phyloP scores from a whole-genome alignment of 1,284 basidiomycete genomes.

The Agroathelia rolfsii region DNA sequence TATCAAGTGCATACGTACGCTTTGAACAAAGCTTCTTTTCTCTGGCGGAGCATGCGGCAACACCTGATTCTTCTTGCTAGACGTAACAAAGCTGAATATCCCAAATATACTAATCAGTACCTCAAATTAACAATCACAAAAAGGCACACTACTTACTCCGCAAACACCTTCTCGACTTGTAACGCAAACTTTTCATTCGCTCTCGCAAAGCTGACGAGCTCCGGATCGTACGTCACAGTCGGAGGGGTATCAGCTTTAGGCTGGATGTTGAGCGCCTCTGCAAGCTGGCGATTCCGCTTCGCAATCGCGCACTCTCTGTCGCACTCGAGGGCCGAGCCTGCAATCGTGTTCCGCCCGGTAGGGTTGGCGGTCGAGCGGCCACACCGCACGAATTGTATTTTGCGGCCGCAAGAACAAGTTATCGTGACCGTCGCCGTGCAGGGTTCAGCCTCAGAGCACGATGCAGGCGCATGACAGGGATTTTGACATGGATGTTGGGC shows the following conservation, averaged over 20 bases:
- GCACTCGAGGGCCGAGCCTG: conserved; percentile 54
- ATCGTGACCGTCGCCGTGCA: conserved; percentile 60
- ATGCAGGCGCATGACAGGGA: conserved; percentile 77
- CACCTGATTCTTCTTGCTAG: conserved; percentile 61
- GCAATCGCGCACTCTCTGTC: conserved; percentile 72
- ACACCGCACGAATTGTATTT: conserved; percentile 64
- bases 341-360: conserved; percentile 25
- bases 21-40: conserved; percentile 71
- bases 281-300: conserved; percentile 77
- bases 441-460: conserved; percentile 70
- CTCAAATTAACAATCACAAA: conserved; percentile 3
- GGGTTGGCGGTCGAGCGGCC: conserved; percentile 44
- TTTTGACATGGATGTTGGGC: conserved; percentile 62
- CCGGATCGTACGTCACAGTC: conserved; percentile 48
- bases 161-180: conserved; percentile 70
- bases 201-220: conserved; percentile 50
- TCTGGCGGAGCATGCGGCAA: conserved; percentile 75
- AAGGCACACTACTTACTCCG: conserved; percentile 44
- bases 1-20: conserved; percentile 31
- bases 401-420: conserved; percentile 73
- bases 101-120: conserved; percentile 5
- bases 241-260: conserved; percentile 17
- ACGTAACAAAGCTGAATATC: conserved; percentile 53
- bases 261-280: conserved; percentile 80
- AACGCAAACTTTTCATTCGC: conserved; percentile 58